Evolutionary conservation across 208 protist species (phyloP), one percentile per base, ranked within the genome.

Genomic region (Acanthamoeba castellanii): DNA sequence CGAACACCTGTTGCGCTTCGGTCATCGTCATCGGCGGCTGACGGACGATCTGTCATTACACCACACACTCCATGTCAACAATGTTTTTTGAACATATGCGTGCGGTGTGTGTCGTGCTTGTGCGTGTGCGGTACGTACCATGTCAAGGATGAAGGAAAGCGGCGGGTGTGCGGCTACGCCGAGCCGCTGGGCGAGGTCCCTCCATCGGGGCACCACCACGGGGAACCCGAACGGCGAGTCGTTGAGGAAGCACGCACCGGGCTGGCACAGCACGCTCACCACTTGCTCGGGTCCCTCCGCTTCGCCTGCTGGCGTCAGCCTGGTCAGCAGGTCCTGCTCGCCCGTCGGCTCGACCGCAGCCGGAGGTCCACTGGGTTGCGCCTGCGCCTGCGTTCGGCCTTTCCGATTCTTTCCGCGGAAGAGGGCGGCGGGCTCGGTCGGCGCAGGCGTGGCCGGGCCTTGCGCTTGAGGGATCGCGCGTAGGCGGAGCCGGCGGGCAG

Each of bases 191-290:
- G 74, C 74, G 32, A 82, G 74, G 42, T 82, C 74, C 30, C 74
- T 22, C 74, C 74, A 82, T 1, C 42, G 74, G 14, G 74, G 37
- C 27, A 27, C 34, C 74, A 82, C 74, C 14, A 82, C 74, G 25
- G 74, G 74, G 42, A 82, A 82, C 8, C 74, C 74, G 34, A 82
- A 82, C 14, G 74, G 74, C 42, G 74, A 82, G 30, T 82, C 74
- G 74, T 50, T 82, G 32, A 82, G 74, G 42, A 55, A 82, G 74
- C 74, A 82, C 42, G 8, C 74, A 4, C 27, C 22, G 37, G 74
- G 74, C 74, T 47, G 32, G 74, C 74, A 52, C 74, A 50, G 8
- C 32, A 82, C 74, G 22, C 34, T 22, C 42, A 82, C 18, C 34
- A 20, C 32, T 7, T 22, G 74, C 6, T 13, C 27, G 13, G 66